These are phyloP conservation scores for Colletotrichum australisinense DNA, from an alignment of 2,329 filamentous ascomycete genomes.

Conservation along the genomic window DNA sequence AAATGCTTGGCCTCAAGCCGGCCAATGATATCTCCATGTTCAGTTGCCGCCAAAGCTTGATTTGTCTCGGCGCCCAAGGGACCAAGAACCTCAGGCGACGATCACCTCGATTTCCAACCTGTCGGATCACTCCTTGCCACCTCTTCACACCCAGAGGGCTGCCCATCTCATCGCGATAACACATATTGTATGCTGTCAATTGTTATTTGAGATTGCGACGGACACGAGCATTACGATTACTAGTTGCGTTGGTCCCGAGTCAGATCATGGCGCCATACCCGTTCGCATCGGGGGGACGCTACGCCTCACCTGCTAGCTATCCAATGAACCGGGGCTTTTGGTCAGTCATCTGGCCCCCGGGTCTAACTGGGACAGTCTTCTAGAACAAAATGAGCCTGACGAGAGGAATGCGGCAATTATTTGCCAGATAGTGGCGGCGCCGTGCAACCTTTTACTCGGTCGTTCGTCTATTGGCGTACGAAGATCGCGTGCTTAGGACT, in stretches of 20 bases:
- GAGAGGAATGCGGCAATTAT: slow-evolving; percentile 9
- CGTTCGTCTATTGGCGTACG: background rate
- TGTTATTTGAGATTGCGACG: slow-evolving; percentile 1
- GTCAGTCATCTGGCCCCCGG: background rate
- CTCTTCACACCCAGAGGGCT: background rate
- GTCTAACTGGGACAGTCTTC: slow-evolving; percentile 5
- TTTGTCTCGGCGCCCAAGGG: slow-evolving; percentile 21
- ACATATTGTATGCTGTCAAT: background rate
- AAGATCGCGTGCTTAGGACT: slow-evolving; percentile 11
- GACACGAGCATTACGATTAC: background rate
- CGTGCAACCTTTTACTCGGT: background rate
- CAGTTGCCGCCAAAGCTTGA: slow-evolving; percentile 14
- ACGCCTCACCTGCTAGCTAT: slow-evolving; percentile 3
- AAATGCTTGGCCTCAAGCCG: slow-evolving; percentile 5
- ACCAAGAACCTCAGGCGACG: background rate
- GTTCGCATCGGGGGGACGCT: slow-evolving; percentile 1
- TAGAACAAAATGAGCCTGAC: slow-evolving; percentile 5
- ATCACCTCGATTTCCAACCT: background rate
- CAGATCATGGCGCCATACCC: slow-evolving; percentile 8
- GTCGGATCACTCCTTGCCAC: background rate
- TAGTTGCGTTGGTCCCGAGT: slow-evolving; percentile 1
- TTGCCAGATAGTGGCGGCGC: slow-evolving; percentile 1
- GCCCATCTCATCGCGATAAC: background rate
- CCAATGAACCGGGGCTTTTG: slow-evolving; percentile 2
- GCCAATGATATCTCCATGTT: slow-evolving; percentile 7